Percentiles rank a stretch among this genome's conserved stretches.
phyloP scores from a whole-genome alignment of 176 grass and related monocot species.

The Dactylis glomerata region DNA sequence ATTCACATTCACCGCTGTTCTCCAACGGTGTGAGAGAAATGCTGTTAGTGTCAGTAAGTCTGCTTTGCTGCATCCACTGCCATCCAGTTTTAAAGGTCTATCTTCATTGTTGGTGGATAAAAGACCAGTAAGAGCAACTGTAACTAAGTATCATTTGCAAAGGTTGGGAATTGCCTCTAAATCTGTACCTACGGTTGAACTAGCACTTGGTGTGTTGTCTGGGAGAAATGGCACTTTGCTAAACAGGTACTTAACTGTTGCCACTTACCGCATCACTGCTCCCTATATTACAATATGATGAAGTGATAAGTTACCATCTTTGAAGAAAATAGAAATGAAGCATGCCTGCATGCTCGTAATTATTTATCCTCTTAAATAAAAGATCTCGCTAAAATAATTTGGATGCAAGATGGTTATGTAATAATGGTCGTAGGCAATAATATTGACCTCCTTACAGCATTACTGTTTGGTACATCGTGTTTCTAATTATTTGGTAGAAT shows the following conservation, averaged over 20 bases:
- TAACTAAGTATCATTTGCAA: slow-evolving; percentile 92
- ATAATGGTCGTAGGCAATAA: background rate
- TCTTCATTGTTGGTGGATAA: slow-evolving; percentile 73
- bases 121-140: slow-evolving; percentile 72
- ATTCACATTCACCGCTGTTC: slow-evolving; percentile 78
- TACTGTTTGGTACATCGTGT: background rate
- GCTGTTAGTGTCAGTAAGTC: slow-evolving; percentile 50
- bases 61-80: slow-evolving; percentile 56
- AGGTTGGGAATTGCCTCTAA: slow-evolving; percentile 74
- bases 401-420: background rate
- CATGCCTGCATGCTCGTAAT: background rate
- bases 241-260: slow-evolving; percentile 47
- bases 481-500: slow-evolving; percentile 23
- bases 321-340: background rate
- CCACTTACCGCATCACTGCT: background rate
- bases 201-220: slow-evolving; percentile 40
- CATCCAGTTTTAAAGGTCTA: slow-evolving; percentile 68
- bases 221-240: slow-evolving; percentile 56
- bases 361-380: background rate
- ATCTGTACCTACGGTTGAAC: slow-evolving; percentile 45
- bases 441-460: background rate
- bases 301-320: slow-evolving; percentile 11
- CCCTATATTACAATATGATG: slow-evolving; percentile 7
- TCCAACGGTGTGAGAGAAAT: slow-evolving; percentile 47
- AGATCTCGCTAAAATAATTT: slow-evolving; percentile 6